Base-by-base conservation (phyloP, 192 early-diverging fungal species). In the Umbelopsis vinacea region DNA sequence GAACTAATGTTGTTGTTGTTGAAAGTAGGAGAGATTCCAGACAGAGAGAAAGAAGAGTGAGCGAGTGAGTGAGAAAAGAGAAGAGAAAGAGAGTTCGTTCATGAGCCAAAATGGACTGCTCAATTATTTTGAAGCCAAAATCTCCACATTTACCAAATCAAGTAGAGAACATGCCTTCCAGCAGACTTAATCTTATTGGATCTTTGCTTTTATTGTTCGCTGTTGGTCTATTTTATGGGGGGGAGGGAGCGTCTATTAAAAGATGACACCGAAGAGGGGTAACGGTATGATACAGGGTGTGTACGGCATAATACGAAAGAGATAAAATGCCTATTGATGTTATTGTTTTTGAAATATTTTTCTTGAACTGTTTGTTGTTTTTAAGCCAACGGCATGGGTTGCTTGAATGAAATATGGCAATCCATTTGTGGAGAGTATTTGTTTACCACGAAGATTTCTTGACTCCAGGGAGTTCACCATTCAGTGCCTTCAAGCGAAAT, bases 381-480 rank as follows among this genome's bases (percentile, higher is more conserved):
- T 22, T 63, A 63, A 19, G 11, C 24, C 7, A 54, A 37, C 35
- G 10, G 22, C 66, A 8, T 52, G 22, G 7, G 4, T 14, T 22
- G 10, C 1, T 10, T 4, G 19, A 21, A 12, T 21, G 2, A 43
- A 21, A 43, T 19, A 74, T 45, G 40, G 40, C 40, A 43, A 12
- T 4, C 0, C 40, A 1, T 4, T 6, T 43, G 29, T 29, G 29
- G 29, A 29, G 29, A 3, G 29, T 29, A 29, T 29, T 43, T 43
- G 5, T 79, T 76, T 90, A 94, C 92, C 92, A 94, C 48, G 90
- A 89, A 17, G 90, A 83, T 76, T 94, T 94, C 78, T 86, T 88
- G 43, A 94, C 92, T 68, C 92, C 92, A 5, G 92, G 91, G 70
- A 94, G 77, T 54, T 92, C 90, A 43, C 92, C 92, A 69, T 89